phyloP scores from a whole-genome alignment of 352 stramenopile genomes.

The Lagenidium sp. region DNA sequence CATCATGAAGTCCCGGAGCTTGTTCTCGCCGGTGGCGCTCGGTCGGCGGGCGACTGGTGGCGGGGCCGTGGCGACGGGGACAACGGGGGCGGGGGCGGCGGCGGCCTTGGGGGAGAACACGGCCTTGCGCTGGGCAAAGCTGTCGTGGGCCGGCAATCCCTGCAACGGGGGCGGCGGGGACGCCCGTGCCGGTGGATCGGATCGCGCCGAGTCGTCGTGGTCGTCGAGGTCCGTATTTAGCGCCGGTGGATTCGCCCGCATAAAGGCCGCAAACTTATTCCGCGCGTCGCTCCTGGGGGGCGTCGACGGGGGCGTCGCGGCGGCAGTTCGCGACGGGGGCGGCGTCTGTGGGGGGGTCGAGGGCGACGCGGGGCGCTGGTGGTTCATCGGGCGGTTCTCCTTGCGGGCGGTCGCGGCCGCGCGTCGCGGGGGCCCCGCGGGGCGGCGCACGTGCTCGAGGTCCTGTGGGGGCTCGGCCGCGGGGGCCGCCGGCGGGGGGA shows the following conservation, averaged over 20 bases:
- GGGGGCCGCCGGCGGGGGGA: constrained; percentile 51
- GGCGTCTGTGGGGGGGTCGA: constrained; percentile 12
- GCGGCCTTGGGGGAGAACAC: constrained; percentile 36
- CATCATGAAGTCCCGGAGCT: constrained; percentile 74
- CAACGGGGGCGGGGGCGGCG: not conserved
- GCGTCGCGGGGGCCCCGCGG: constrained; percentile 45
- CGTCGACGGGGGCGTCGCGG: no score
- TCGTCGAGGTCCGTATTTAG: constrained; percentile 7
- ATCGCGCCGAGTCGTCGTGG: constrained; percentile 4
- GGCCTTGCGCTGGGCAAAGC: constrained; percentile 54
- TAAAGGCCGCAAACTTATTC: constrained; percentile 79
- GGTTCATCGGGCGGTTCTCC: constrained; percentile 13
- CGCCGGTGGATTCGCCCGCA: constrained; percentile 58
- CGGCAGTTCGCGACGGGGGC: no score
- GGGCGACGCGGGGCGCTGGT: constrained; percentile 9
- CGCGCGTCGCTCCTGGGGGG: constrained; percentile 24
- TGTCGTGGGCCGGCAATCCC: constrained; percentile 16
- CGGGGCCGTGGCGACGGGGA: not conserved
- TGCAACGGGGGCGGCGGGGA: not conserved
- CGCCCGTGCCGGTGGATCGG: constrained; percentile 5
- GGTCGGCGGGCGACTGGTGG: constrained; percentile 12
- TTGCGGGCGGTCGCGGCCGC: constrained; percentile 27
- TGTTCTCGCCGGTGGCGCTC: constrained; percentile 34
- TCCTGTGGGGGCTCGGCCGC: constrained; percentile 39
- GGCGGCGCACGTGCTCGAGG: constrained; percentile 46